Conservation (phyloP, 2,329 filamentous ascomycete genomes). For the Neonectria coccinea region DNA sequence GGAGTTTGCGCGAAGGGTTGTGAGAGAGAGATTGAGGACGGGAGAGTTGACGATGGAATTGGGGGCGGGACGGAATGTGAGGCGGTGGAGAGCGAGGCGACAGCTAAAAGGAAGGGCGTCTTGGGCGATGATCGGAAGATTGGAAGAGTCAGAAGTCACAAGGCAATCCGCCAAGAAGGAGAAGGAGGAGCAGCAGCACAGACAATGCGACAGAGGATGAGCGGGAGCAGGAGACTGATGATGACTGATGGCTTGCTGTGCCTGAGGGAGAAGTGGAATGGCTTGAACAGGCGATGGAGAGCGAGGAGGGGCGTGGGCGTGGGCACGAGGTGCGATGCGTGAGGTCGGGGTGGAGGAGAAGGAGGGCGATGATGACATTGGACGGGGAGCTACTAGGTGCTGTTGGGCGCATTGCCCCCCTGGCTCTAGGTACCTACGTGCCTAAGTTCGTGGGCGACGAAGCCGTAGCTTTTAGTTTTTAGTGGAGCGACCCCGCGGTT, state of each 20-base stretch:
- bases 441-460: neutral
- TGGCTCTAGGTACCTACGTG: slow-evolving; percentile 10
- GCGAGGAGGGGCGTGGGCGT: slow-evolving; percentile 17
- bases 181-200: slow-evolving; percentile 12
- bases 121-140: slow-evolving; percentile 15
- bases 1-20: slow-evolving; percentile 5
- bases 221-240: slow-evolving; percentile 4
- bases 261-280: slow-evolving; percentile 3
- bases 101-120: slow-evolving; percentile 3
- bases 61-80: neutral
- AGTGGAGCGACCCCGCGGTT: slow-evolving; percentile 24
- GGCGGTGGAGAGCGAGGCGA: slow-evolving; percentile 3
- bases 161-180: slow-evolving; percentile 21
- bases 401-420: neutral
- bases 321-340: slow-evolving; percentile 23
- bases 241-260: neutral
- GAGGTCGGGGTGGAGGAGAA: slow-evolving; percentile 7
- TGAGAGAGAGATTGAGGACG: neutral
- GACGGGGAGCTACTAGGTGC: neutral
- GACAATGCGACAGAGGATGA: slow-evolving; percentile 2
- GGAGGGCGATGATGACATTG: slow-evolving; percentile 21
- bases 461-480: slow-evolving; percentile 2
- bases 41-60: slow-evolving; percentile 2
- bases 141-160: slow-evolving; percentile 29
- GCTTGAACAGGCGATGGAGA: slow-evolving; percentile 25